Base-by-base conservation (phyloP, 2,329 filamentous ascomycete genomes). In the Graphiopsis chlorocephala region DNA sequence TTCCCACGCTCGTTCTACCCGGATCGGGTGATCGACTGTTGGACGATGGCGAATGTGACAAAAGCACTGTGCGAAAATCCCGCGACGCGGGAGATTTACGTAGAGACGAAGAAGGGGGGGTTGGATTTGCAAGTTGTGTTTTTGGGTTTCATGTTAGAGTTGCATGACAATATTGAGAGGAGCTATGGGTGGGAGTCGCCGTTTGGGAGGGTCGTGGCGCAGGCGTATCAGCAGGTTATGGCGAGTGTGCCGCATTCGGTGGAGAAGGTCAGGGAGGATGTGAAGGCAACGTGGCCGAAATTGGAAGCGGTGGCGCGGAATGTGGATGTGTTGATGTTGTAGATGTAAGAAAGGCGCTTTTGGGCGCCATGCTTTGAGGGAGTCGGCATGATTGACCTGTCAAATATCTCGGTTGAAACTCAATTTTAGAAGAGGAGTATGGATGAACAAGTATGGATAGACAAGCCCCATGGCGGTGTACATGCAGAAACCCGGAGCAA, bases 251-350 rank as follows among this genome's bases (percentile, higher is more conserved):
- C 60, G 48, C 23, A 28, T n/a, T 20, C 48, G 11, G 66, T 62
- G 45, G 66, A 68, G 33, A 68, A 66, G 65, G 64, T 71, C 28
- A 67, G 68, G 25, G 85, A 87, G 70, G 77, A 81, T 69, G 93
- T 92, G 38, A 81, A 85, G 72, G 86, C 89, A 76, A 84, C 85
- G 68, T 79, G 87, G 69, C 89, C 88, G 12, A 72, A 72, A 65
- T 61, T 72, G 47, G 70, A 72, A 55, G 70, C 69, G 26, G 69
- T 72, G 47, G 70, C 70, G 10, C 69, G 66, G 23, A 71, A 66
- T 48, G 69, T 71, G 2, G 70, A 72, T 82, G 83, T 71, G 72
- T 77, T 29, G 74, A 72, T 62, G 60, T 26, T 62, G 48, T 62
- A 55, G 33, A 26, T 25, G 23, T 8, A n/a, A 4, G 5, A 28